A percentile compares a stretch with the other conserved stretches of the same genome.
These are phyloP conservation scores for Pholiota microspora DNA, from an alignment of 768 basidiomycete genomes.

Conservation along the genomic window DNA sequence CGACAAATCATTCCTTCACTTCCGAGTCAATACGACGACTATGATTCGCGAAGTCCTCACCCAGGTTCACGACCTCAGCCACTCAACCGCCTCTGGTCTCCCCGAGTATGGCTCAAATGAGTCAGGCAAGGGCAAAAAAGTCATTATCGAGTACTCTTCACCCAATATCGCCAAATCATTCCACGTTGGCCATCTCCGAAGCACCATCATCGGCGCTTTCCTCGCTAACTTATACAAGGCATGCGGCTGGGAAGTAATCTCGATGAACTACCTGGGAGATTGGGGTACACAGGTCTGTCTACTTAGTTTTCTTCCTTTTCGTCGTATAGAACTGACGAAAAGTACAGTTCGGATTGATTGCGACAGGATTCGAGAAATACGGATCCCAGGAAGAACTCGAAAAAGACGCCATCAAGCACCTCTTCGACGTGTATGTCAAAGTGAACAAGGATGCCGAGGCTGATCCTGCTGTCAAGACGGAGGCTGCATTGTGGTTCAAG, in stretches of 20 bases:
- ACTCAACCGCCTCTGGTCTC: constrained; percentile 52
- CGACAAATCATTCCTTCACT: constrained; percentile 82
- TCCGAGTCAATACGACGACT: constrained; percentile 63
- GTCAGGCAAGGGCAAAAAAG: constrained; percentile 75
- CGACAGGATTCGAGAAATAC: constrained; percentile 89
- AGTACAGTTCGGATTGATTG: constrained; percentile 85
- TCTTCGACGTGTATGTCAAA: constrained; percentile 93
- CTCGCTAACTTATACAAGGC: constrained; percentile 86
- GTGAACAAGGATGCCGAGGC: constrained; percentile 82
- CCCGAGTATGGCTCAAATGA: constrained; percentile 84
- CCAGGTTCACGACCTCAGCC: constrained; percentile 73
- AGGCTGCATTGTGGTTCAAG: constrained; percentile 87
- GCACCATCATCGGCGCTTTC: constrained; percentile 99
- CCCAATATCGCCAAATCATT: constrained; percentile 98
- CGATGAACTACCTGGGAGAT: constrained; percentile 95
- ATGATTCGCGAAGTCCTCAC: constrained; percentile 66
- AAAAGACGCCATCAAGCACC: constrained; percentile 89
- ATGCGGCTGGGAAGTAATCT: constrained; percentile 89
- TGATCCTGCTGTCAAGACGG: constrained; percentile 68
- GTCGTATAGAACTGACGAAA: background rate
- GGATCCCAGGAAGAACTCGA: constrained; percentile 82
- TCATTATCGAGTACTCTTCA: constrained; percentile 90
- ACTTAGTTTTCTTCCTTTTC: background rate
- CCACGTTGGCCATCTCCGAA: constrained; percentile 95
- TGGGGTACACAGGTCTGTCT: constrained; percentile 92